Conservation (phyloP, 2,329 filamentous ascomycete species). For the Aspergillus eucalypticola region DNA sequence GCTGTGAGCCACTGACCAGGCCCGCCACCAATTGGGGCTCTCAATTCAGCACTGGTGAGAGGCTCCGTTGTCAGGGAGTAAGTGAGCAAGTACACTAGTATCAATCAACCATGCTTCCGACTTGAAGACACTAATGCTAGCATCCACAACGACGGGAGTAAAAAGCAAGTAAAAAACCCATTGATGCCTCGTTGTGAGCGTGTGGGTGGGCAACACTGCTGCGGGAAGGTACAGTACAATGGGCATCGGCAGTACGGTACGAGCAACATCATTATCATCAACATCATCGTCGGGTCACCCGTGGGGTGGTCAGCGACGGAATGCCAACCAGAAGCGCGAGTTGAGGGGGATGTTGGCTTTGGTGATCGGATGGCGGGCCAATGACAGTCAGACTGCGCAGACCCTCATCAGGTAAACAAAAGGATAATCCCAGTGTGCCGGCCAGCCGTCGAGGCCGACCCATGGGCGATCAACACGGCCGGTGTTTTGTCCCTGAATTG, state of each 20-base stretch:
- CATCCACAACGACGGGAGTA: background rate
- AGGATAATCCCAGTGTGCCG: constrained; percentile 10
- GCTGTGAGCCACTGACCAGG: constrained; percentile 5
- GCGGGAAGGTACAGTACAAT: background rate
- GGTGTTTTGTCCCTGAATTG: constrained; percentile 16
- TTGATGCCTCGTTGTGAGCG: background rate
- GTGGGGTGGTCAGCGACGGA: constrained; percentile 3
- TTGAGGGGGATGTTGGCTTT: background rate
- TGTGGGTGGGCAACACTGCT: background rate
- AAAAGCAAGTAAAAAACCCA: background rate
- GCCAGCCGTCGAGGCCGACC: constrained; percentile 12
- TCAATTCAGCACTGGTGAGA: background rate
- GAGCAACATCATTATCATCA: background rate
- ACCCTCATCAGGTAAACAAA: constrained; percentile 8
- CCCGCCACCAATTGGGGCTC: constrained; percentile 1
- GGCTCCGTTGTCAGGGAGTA: constrained; percentile 7
- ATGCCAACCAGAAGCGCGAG: constrained; percentile 3
- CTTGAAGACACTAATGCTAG: background rate
- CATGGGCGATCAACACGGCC: constrained; percentile 21
- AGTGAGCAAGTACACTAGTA: background rate
- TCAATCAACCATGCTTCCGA: background rate
- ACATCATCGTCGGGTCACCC: constrained; percentile 3
- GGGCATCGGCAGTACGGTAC: background rate
- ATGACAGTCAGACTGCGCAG: constrained; percentile 6
- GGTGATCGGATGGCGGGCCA: constrained; percentile 1